phyloP scores from a whole-genome alignment of 2,329 filamentous ascomycete genomes.

The Tolypocladium album region DNA sequence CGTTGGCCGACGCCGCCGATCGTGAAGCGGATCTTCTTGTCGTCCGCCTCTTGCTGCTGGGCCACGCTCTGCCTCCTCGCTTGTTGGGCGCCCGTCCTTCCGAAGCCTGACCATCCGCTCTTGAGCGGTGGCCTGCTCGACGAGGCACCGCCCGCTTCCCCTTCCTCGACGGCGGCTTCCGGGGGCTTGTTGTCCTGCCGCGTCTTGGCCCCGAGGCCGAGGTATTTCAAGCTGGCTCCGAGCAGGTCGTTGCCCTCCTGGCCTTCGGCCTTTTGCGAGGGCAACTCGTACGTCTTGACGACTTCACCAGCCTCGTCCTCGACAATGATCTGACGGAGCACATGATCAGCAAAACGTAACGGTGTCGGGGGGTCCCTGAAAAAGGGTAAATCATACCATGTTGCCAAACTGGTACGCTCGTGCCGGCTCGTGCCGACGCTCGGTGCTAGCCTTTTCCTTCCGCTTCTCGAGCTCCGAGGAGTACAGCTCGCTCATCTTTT shows the following conservation, averaged over 20 bases:
- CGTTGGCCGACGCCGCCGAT: conserved; percentile 61
- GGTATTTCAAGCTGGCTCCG: conserved; percentile 38
- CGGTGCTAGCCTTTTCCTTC: conserved; percentile 50
- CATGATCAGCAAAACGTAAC: neutral
- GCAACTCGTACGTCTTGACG: conserved; percentile 72
- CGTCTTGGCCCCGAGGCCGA: conserved; percentile 37
- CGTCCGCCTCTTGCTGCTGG: conserved; percentile 43
- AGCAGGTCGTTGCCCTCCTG: conserved; percentile 28
- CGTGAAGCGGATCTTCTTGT: conserved; percentile 64
- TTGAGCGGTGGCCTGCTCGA: conserved; percentile 27
- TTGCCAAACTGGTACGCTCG: conserved; percentile 79
- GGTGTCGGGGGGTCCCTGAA: neutral
- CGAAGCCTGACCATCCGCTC: conserved; percentile 41
- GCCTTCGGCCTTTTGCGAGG: conserved; percentile 36
- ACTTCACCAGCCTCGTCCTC: conserved; percentile 83
- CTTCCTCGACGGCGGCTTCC: conserved; percentile 16
- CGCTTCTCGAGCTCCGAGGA: conserved; percentile 52
- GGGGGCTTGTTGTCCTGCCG: conserved; percentile 27
- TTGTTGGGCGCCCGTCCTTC: conserved; percentile 23
- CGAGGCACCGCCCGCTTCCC: conserved; percentile 19
- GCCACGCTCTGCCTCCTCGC: conserved; percentile 27
- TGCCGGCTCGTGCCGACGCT: conserved; percentile 59
- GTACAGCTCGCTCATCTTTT: conserved; percentile 39
- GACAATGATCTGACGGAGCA: conserved; percentile 57
- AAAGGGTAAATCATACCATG: conserved; percentile 37